A percentile compares a stretch with the other conserved stretches of the same genome.
Conservation (phyloP, 2,329 filamentous ascomycete species). For the Thelonectria blattea region DNA sequence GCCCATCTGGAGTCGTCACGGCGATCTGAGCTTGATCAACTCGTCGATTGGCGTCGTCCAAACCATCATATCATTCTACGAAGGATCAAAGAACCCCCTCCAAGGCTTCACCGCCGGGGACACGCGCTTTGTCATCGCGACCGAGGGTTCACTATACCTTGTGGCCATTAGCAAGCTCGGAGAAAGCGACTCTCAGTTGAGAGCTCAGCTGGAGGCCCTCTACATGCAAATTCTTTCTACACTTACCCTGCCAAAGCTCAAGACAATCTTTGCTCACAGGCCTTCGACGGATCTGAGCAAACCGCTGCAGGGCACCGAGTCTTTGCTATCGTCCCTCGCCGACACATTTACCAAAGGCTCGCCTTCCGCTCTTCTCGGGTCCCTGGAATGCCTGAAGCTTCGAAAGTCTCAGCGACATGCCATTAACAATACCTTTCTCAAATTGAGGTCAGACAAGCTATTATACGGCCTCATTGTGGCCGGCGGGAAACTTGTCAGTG, state of each 20-base stretch:
- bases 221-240: constrained; percentile 99
- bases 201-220: constrained; percentile 86
- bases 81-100: constrained; percentile 77
- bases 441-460: constrained; percentile 75
- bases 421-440: constrained; percentile 88
- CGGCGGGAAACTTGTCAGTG: constrained; percentile 90
- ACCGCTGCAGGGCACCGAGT: constrained; percentile 89
- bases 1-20: constrained; percentile 95
- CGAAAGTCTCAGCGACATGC: constrained; percentile 84
- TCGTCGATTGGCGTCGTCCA: constrained; percentile 94
- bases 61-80: constrained; percentile 97
- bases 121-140: constrained; percentile 83
- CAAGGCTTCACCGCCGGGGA: constrained; percentile 86
- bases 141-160: constrained; percentile 87
- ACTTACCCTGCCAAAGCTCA: constrained; percentile 84
- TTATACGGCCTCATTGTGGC: constrained; percentile 95
- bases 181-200: constrained; percentile 90
- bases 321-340: constrained; percentile 86
- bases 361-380: constrained; percentile 84
- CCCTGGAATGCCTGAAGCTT: constrained; percentile 90
- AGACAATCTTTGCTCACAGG: constrained; percentile 84
- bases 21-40: constrained; percentile 87
- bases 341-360: constrained; percentile 96
- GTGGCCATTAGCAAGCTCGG: constrained; percentile 90
- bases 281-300: constrained; percentile 93